phyloP scores from a whole-genome alignment of 176 grass and related monocot genomes.

The Ensete glaucum region DNA sequence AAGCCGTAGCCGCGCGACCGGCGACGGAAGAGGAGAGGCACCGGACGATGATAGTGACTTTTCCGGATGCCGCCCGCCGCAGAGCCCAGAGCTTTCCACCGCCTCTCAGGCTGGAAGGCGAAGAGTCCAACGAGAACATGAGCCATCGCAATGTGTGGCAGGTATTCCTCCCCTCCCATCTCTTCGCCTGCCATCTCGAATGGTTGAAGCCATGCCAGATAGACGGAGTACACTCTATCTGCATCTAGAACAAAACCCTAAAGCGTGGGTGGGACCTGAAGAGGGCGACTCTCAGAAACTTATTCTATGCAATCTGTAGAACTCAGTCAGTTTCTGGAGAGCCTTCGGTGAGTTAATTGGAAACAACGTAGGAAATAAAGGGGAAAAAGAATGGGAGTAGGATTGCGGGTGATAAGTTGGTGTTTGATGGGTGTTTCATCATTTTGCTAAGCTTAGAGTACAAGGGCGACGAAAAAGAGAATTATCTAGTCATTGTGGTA shows the following conservation, averaged over 20 bases:
- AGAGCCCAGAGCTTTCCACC: constrained; percentile 32
- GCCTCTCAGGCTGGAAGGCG: constrained; percentile 49
- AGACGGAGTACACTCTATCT: background rate
- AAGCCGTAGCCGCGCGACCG: constrained; percentile 17
- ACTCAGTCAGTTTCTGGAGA: too few species aligned
- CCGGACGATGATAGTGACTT: constrained; percentile 28
- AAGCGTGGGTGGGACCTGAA: background rate
- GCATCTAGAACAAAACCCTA: background rate
- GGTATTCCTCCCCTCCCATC: constrained; percentile 8
- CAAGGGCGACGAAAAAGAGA: too few species aligned
- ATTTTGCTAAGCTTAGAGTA: too few species aligned
- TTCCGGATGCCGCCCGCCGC: constrained; percentile 30
- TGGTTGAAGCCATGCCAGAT: background rate
- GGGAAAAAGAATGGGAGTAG: too few species aligned
- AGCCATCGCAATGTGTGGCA: constrained; percentile 50
- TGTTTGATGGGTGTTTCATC: too few species aligned
- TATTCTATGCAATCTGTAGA: too few species aligned
- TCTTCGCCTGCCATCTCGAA: background rate
- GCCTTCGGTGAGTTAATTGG: too few species aligned
- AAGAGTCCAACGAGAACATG: constrained; percentile 41
- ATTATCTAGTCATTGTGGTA: too few species aligned
- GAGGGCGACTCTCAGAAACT: background rate
- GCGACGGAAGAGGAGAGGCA: background rate
- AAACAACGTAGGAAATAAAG: too few species aligned
- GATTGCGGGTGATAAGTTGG: too few species aligned